Percentiles rank a stretch among this genome's conserved stretches.
These are phyloP conservation scores for Irpex sp. DNA, from an alignment of 1,284 basidiomycete species.

Conservation along the genomic window DNA sequence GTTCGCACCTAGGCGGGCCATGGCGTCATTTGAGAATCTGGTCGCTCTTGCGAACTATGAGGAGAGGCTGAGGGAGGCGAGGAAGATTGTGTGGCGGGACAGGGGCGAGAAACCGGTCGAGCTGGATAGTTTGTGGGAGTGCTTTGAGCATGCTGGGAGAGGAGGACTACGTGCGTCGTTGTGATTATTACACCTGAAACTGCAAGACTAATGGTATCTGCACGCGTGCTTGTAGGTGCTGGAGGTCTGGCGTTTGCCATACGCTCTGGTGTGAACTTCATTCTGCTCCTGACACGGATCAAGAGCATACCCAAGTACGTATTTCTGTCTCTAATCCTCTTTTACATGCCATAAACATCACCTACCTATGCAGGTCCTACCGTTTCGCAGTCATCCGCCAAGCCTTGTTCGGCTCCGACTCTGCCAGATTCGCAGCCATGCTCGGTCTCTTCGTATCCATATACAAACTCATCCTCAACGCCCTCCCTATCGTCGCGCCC, in stretches of 20 bases:
- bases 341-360: background rate
- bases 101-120: conserved; percentile 74
- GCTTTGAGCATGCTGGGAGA: conserved; percentile 68
- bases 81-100: conserved; percentile 82
- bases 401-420: conserved; percentile 79
- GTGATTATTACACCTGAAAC: background rate
- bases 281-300: conserved; percentile 70
- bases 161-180: conserved; percentile 71
- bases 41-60: conserved; percentile 80
- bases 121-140: conserved; percentile 64
- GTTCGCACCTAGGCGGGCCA: conserved; percentile 52
- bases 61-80: conserved; percentile 62
- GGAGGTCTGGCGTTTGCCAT: conserved; percentile 76
- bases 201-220: background rate
- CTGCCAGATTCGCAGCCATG: conserved; percentile 82
- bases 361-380: conserved; percentile 32
- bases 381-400: conserved; percentile 63
- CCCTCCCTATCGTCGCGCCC: conserved; percentile 76
- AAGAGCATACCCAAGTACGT: conserved; percentile 60
- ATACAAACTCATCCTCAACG: conserved; percentile 82
- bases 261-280: conserved; percentile 77
- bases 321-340: background rate
- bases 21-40: conserved; percentile 76
- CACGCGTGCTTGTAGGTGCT: conserved; percentile 51
- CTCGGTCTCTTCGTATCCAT: conserved; percentile 79